These are phyloP conservation scores for Acanthamoeba triangularis DNA, from an alignment of 208 protist genomes.

Conservation along the genomic window DNA sequence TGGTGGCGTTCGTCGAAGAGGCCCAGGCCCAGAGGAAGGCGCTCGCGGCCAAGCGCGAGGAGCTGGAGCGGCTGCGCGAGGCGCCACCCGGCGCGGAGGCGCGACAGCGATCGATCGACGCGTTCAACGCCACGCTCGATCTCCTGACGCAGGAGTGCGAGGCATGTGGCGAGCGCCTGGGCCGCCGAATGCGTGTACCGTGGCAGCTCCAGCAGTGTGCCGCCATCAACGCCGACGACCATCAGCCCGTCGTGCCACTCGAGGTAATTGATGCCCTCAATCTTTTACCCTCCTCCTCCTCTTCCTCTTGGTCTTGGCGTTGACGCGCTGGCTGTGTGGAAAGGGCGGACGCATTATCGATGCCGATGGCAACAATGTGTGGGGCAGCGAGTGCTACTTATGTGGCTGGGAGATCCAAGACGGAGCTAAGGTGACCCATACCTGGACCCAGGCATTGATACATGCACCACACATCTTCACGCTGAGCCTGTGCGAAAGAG, in stretches of 20 bases:
- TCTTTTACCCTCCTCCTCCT: neutral
- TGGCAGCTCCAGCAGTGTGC: constrained; percentile 40
- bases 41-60: neutral
- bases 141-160: neutral
- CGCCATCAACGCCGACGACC: neutral
- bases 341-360: constrained; percentile 21
- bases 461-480: neutral
- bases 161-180: neutral
- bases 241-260: neutral
- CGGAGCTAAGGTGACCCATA: neutral
- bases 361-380: constrained; percentile 51
- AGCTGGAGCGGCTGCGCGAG: neutral
- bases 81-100: neutral
- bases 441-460: neutral
- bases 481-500: too few species aligned
- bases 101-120: neutral
- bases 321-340: neutral
- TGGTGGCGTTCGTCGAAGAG: neutral
- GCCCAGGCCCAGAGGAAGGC: neutral
- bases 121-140: constrained; percentile 28
- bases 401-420: constrained; percentile 50
- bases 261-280: neutral
- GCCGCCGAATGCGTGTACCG: neutral
- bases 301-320: neutral
- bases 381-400: neutral